These are phyloP conservation scores for Eucalyptus cladocalyx DNA, from an alignment of 345 rosid genomes.

Conservation along the genomic window DNA sequence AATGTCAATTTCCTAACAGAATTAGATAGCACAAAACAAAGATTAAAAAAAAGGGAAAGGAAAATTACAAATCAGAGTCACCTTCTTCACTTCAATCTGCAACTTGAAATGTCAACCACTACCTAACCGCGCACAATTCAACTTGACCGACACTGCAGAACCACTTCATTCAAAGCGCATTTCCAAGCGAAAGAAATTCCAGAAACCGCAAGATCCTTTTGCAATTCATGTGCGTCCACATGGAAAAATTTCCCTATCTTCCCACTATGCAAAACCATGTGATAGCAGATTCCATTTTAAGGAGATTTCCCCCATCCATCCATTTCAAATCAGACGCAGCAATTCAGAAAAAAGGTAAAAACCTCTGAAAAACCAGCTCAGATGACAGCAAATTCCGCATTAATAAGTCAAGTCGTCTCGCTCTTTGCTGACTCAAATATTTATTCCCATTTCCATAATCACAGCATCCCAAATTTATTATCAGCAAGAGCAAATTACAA, in stretches of 20 bases:
- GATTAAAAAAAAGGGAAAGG: background rate
- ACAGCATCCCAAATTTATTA: background rate
- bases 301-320: background rate
- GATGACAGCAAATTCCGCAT: background rate
- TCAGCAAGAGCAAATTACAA: background rate
- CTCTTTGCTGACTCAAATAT: background rate
- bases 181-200: background rate
- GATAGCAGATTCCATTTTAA: background rate
- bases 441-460: background rate
- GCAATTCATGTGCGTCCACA: background rate
- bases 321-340: background rate
- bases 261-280: background rate
- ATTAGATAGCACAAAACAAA: background rate
- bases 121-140: background rate
- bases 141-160: background rate
- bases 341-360: background rate
- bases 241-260: background rate
- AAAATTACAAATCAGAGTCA: background rate
- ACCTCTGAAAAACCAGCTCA: background rate
- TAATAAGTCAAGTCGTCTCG: background rate
- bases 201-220: background rate
- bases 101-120: background rate
- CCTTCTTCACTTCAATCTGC: background rate
- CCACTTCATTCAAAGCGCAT: background rate
- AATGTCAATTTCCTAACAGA: background rate